Evolutionary conservation across 225 moss, liverwort and hornwort genomes (phyloP), one percentile per base, ranked within the genome.

Genomic region (Asterella californica): DNA sequence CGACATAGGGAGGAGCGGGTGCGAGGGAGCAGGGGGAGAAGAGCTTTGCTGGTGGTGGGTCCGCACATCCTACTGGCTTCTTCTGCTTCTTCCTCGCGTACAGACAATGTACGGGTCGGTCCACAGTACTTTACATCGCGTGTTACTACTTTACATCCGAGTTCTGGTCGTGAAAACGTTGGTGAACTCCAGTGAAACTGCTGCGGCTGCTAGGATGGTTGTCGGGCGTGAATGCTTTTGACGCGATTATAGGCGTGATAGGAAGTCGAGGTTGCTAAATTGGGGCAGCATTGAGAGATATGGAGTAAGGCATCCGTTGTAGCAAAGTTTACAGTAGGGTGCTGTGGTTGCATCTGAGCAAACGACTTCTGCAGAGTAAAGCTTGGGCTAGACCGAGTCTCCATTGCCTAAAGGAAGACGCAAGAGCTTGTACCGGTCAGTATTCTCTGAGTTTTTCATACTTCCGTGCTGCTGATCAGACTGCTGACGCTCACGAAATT

Each of bases 251-350:
- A 33, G 34, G 29, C 67, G 27, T 42, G 30, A 34, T 36, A 17
- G 67, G 67, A 67, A 36, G 67, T 67, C 34, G 67, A 5, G 67
- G 33, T 67, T 67, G 29, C 67, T 36, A 67, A 67, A 67, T 67
- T 67, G 67, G 67, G 67, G 9, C 12, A 27, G 15, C 2, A 4
- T 11, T 11, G 33, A 67, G 67, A 27, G 67, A 15, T 67, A 36
- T 36, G 67, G 67, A 34, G 67, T 34, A 33, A 12, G 33, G 67
- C 33, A 11, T 32, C 67, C 15, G 33, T 33, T 34, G 67, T 15
- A 33, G 15, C 15, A 15, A 17, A 27, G 64, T n/a, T n/a, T n/a
- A n/a, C n/a, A 64, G 42, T 42, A 42, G 4, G 14, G 64, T 64
- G 64, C 64, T 30, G 27, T 27, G 64, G 27, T 27, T 45, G 69